Conservation (phyloP, 441 rosid genomes). For the Bruguiera hainesii region DNA sequence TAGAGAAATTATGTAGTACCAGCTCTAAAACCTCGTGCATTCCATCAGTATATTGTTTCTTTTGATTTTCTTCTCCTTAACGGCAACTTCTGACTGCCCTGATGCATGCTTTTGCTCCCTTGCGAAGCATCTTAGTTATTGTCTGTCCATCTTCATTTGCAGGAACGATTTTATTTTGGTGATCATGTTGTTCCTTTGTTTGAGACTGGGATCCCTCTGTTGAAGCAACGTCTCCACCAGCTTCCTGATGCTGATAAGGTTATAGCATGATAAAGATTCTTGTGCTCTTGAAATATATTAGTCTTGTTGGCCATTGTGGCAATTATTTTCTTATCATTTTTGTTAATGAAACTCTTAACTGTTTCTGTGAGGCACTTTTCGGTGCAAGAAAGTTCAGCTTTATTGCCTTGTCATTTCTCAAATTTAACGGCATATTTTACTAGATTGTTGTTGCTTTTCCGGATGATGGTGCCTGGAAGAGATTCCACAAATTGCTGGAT, state of each 20-base stretch:
- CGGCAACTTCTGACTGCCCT: neutral
- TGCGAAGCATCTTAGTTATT: neutral
- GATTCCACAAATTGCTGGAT: constrained; percentile 87
- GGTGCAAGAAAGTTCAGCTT: neutral
- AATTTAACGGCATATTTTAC: neutral
- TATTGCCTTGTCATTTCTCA: neutral
- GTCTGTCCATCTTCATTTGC: neutral
- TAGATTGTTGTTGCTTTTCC: constrained; percentile 93
- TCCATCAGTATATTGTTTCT: too few relatives aligned
- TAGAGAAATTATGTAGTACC: too few relatives aligned
- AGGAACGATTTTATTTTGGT: constrained; percentile 50
- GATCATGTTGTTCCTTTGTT: constrained; percentile 93
- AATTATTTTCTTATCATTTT: neutral
- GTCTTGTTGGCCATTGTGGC: constrained; percentile 1
- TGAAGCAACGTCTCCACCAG: constrained; percentile 75
- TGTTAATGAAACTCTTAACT: neutral
- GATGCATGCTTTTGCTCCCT: neutral
- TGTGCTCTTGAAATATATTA: constrained; percentile 6
- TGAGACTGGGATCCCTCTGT: constrained; percentile 91
- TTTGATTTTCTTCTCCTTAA: neutral
- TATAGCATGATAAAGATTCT: neutral
- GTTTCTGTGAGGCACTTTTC: neutral
- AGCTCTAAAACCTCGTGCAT: too few relatives aligned
- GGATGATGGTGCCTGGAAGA: constrained; percentile 99
- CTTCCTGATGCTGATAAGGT: constrained; percentile 73